A percentile compares a stretch with the other conserved stretches of the same genome.
Evolutionary conservation across 306 rosid genomes (phyloP).

Genomic region (Quercus suber): DNA sequence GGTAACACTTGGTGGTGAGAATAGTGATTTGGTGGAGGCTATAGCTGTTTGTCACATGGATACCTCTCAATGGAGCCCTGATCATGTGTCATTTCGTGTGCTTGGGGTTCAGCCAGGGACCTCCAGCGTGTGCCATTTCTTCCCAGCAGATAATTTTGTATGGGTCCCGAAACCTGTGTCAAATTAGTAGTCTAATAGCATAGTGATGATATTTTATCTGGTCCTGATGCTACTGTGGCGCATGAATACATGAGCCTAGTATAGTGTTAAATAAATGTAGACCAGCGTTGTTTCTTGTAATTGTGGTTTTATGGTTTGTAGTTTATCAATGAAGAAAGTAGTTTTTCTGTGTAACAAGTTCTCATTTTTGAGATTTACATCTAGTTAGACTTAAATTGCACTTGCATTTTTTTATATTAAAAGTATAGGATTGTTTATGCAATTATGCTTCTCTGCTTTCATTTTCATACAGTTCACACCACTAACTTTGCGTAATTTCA

Average conservation of each 20-base stretch:
- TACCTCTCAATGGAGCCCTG: conserved; percentile 65
- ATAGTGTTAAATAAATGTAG: neutral
- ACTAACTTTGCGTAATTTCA: too few species aligned
- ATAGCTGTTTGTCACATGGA: conserved; percentile 77
- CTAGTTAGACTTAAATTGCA: too few species aligned
- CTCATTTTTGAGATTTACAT: too few species aligned
- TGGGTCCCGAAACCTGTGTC: conserved; percentile 39
- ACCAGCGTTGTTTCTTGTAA: neutral
- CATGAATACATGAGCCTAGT: neutral
- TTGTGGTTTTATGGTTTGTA: neutral
- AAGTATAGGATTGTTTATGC: neutral
- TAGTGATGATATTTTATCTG: neutral
- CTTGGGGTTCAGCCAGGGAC: conserved; percentile 54
- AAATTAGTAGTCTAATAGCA: neutral
- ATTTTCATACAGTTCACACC: too few species aligned
- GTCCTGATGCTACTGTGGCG: neutral
- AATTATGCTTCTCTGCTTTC: neutral
- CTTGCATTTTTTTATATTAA: too few species aligned
- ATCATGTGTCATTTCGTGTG: conserved; percentile 61
- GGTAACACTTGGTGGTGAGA: conserved; percentile 50
- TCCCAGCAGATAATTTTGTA: conserved; percentile 67
- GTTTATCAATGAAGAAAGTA: neutral
- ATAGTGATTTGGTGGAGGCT: conserved; percentile 59
- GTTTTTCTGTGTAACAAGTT: neutral
- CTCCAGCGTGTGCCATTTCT: conserved; percentile 77